Evolutionary conservation across 306 rosid genomes (phyloP), one percentile per base, ranked within the genome.

Genomic region (Glycine tomentella): DNA sequence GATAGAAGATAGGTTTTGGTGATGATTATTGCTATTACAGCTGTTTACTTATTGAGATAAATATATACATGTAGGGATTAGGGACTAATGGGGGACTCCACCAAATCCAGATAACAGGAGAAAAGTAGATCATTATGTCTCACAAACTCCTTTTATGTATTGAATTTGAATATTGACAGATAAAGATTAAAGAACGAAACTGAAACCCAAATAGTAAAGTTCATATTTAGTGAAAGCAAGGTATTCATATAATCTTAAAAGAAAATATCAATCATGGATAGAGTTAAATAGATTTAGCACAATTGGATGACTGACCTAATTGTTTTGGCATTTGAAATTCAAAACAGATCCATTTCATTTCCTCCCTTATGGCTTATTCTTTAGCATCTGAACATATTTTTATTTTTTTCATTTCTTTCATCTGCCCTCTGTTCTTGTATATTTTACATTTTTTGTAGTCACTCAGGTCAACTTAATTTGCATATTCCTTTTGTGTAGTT

Each of bases 301-400:
- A 71, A 66, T 14, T 81, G 45, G 79, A 40, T 50, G 70, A 81
- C 85, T 81, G 64, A 92, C 98, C 98, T 74, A 82, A 58, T 68
- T 86, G 87, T 59, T 91, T 90, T 36, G 66, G 87, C 31, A 89
- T 76, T 64, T 84, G 90, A 83, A 89, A 92, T 74, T 95, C 98
- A 33, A 86, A 68, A 95, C 88, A 58, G 85, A 90, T 62, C 97
- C 98, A 57, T 25, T 25, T 25, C 31, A 25, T 25, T 25, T 25
- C 31, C 31, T 25, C 31, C 31, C 31, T 25, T 25, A 2, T 25
- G 31, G 31, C 31, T 25, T 25, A 25, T 25, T 25, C 31, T 25
- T 25, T 25, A 25, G 31, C 31, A 25, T 25, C 31, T 25, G 31
- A 25, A 25, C 31, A 25, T 25, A 0, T 25, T 25, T 25, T 25